A percentile compares a stretch with the other conserved stretches of the same genome.
phyloP scores from a whole-genome alignment of 2,329 filamentous ascomycete genomes.

The Alternaria infectoria region DNA sequence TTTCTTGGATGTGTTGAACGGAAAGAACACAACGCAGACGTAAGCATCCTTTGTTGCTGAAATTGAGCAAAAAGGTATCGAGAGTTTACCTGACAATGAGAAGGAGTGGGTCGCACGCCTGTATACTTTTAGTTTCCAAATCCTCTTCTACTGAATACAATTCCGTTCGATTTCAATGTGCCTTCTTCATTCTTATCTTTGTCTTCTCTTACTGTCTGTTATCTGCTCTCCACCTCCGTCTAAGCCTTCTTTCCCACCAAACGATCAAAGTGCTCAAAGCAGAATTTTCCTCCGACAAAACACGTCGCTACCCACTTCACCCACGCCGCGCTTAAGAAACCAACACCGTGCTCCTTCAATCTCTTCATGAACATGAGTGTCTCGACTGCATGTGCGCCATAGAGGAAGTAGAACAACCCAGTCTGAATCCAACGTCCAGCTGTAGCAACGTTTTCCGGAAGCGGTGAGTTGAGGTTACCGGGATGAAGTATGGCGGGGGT shows the following conservation, averaged over 20 bases:
- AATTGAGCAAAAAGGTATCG: neutral
- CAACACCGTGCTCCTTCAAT: constrained; percentile 22
- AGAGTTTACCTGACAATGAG: neutral
- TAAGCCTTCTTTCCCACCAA: constrained; percentile 6
- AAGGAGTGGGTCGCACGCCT: neutral
- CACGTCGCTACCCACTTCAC: constrained; percentile 35
- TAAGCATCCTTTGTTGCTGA: neutral
- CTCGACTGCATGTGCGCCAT: constrained; percentile 29
- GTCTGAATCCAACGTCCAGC: constrained; percentile 28
- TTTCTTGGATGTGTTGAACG: constrained; percentile 31
- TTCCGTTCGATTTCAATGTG: neutral
- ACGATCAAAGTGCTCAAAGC: constrained; percentile 30
- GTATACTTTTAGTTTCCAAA: neutral
- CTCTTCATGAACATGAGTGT: constrained; percentile 25
- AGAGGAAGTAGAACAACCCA: constrained; percentile 32
- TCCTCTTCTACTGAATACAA: neutral
- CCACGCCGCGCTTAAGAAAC: constrained; percentile 22
- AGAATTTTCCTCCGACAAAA: constrained; percentile 31
- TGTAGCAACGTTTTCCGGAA: constrained; percentile 11
- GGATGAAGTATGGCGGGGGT: constrained; percentile 27
- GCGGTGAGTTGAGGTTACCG: constrained; percentile 16
- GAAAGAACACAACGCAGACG: constrained; percentile 10
- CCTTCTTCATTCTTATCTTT: neutral
- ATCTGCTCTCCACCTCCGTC: neutral
- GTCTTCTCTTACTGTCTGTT: neutral